Conservation (phyloP, 768 basidiomycete species). For the Auricularia heimuer region DNA sequence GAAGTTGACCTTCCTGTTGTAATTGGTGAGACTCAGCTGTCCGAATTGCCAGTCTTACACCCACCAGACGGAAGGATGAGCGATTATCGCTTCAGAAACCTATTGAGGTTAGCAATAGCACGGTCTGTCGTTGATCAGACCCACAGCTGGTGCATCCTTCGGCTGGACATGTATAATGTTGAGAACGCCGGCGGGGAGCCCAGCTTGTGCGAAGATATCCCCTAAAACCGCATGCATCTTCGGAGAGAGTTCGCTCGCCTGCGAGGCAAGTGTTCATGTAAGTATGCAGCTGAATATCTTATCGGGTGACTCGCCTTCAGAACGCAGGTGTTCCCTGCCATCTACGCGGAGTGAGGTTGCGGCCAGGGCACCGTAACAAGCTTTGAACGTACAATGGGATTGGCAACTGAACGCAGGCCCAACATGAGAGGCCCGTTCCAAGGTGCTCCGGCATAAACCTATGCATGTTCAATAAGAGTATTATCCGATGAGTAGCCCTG, state of each 20-base stretch:
- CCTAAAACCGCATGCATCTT: slow-evolving; percentile 22
- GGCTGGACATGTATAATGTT: slow-evolving; percentile 22
- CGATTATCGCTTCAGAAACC: slow-evolving; percentile 18
- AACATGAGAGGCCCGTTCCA: slow-evolving; percentile 16
- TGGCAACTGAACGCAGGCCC: slow-evolving; percentile 18
- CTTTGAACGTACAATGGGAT: slow-evolving; percentile 18
- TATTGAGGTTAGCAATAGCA: background rate
- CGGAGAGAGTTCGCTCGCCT: slow-evolving; percentile 23
- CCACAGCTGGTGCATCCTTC: slow-evolving; percentile 13
- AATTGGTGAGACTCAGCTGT: background rate
- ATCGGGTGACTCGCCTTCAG: slow-evolving; percentile 12
- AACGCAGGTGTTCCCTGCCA: slow-evolving; percentile 29
- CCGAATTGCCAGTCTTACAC: slow-evolving; percentile 1
- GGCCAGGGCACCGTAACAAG: background rate
- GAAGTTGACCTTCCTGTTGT: slow-evolving; percentile 20
- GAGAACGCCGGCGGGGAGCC: slow-evolving; percentile 27
- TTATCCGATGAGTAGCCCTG: background rate
- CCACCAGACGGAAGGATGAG: slow-evolving; percentile 13
- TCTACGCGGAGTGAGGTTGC: background rate
- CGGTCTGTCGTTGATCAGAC: background rate
- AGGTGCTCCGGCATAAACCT: background rate
- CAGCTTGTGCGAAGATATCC: slow-evolving; percentile 26
- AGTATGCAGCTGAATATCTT: too few relatives aligned
- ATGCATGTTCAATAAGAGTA: background rate
- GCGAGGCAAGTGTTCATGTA: too few relatives aligned